Base-by-base conservation (phyloP, 2,329 filamentous ascomycete species). In the Penicillium griseofulvum region DNA sequence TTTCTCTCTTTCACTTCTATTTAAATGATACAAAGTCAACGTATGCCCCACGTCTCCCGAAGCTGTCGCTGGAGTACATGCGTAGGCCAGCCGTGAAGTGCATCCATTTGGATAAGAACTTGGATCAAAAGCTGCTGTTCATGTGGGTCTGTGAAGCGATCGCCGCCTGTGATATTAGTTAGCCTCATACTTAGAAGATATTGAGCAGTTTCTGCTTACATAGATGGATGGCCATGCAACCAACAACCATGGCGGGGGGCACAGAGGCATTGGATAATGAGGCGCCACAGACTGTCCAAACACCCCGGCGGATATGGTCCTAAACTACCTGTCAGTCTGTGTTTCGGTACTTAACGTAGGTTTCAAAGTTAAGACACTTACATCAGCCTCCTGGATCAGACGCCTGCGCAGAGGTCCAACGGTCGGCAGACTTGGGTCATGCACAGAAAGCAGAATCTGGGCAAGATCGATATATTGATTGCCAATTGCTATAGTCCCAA, bases 271-370 rank as follows among this genome's bases (percentile, higher is more conserved):
- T 66, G 11, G 65, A 55, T 34, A 66, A 49, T 19, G 64, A 63
- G 45, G 65, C 62, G 24, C 65, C 65, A 52, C 64, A 66, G 12
- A 64, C 58, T 31, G 54, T 61, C 62, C 61, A 65, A 17, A 66
- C 62, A 17, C 63, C 61, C 52, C 65, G 57, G 17, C 64, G 64
- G 50, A 66, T 64, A 36, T 52, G 49, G 17, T 58, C 49, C 59
- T 65, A n/a, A 10, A 49, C 42, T 2, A 22, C 33, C 29, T 43
- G 39, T 43, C 41, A 59, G 29, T 51, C 12, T 29, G 37, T 31
- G 45, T 9, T 52, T 6, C 3, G 43, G 36, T 36, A 24, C 11
- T 1, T 26, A 33, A 33, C 11, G 19, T 24, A 11, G 8, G 24
- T 19, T 24, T n/a, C 9, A 31, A 26, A 34, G 6, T 38, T 22